Conservation (phyloP, 495 filamentous ascomycete genomes). For the Diplogelasinospora grovesii region DNA sequence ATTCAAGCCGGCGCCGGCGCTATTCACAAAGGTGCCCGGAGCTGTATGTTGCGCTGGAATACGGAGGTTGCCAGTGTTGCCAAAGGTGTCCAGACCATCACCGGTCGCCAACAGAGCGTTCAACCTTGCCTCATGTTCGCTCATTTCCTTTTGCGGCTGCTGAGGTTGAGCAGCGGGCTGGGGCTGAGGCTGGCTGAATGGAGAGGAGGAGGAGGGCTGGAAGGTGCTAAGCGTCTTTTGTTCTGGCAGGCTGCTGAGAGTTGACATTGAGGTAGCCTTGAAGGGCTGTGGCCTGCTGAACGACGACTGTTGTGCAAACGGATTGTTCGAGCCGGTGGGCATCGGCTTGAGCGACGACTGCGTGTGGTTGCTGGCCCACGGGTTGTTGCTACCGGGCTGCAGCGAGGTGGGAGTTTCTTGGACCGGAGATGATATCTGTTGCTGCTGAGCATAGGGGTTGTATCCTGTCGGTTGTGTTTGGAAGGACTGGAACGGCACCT, state of each 20-base stretch:
- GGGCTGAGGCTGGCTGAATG: slow-evolving; percentile 24
- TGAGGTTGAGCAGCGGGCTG: slow-evolving; percentile 23
- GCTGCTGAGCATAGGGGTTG: slow-evolving; percentile 62
- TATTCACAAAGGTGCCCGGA: slow-evolving; percentile 95
- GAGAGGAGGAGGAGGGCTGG: slow-evolving; percentile 12
- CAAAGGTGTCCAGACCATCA: slow-evolving; percentile 94
- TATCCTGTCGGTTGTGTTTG: slow-evolving; percentile 71
- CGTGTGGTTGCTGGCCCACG: slow-evolving; percentile 53
- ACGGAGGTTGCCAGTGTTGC: slow-evolving; percentile 88
- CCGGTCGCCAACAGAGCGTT: slow-evolving; percentile 83
- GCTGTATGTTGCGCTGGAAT: slow-evolving; percentile 97
- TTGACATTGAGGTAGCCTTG: slow-evolving; percentile 50
- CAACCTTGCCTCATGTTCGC: slow-evolving; percentile 77
- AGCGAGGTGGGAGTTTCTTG: slow-evolving; percentile 56
- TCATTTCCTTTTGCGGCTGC: slow-evolving; percentile 49
- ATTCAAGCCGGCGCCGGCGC: slow-evolving; percentile 69
- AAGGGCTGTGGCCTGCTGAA: slow-evolving; percentile 37
- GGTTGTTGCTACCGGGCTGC: slow-evolving; percentile 80
- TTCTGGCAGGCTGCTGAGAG: slow-evolving; percentile 63
- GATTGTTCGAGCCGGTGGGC: slow-evolving; percentile 92
- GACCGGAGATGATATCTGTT: slow-evolving; percentile 46
- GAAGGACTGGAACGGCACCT: slow-evolving; percentile 43
- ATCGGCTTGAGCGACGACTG: slow-evolving; percentile 49
- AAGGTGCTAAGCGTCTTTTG: slow-evolving; percentile 56
- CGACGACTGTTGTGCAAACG: slow-evolving; percentile 58